A percentile compares a stretch with the other conserved stretches of the same genome.
Conservation (phyloP, 2,329 filamentous ascomycete genomes). For the Bipolaris oryzae region DNA sequence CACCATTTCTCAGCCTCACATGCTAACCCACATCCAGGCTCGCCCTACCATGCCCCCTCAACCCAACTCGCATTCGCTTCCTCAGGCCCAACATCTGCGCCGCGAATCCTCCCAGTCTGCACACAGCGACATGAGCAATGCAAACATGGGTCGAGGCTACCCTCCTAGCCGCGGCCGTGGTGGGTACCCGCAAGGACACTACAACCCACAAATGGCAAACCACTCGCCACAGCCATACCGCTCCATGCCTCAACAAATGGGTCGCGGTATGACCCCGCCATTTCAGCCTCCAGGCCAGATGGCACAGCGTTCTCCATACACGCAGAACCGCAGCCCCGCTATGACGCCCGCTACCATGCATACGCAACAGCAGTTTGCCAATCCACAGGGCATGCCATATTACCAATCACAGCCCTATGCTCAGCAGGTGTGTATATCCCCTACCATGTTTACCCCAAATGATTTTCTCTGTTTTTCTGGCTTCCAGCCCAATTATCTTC, state of each 20-base stretch:
- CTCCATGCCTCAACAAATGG: slow-evolving; percentile 56
- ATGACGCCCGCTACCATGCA: slow-evolving; percentile 67
- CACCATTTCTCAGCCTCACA: slow-evolving; percentile 1
- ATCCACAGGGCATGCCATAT: slow-evolving; percentile 67
- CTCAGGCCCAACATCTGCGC: slow-evolving; percentile 78
- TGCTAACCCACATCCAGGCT: slow-evolving; percentile 59
- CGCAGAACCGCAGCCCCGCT: slow-evolving; percentile 64
- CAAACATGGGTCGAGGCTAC: slow-evolving; percentile 52
- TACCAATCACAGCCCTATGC: slow-evolving; percentile 63
- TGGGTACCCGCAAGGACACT: slow-evolving; percentile 54
- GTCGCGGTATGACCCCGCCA: slow-evolving; percentile 58
- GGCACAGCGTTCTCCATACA: slow-evolving; percentile 64
- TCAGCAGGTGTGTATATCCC: slow-evolving; percentile 66
- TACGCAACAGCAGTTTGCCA: slow-evolving; percentile 60
- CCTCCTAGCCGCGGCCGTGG: slow-evolving; percentile 55
- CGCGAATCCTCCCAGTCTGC: slow-evolving; percentile 85
- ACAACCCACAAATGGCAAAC: slow-evolving; percentile 52
- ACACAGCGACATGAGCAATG: slow-evolving; percentile 74
- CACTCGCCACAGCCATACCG: slow-evolving; percentile 62
- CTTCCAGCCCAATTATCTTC: slow-evolving; percentile 26
- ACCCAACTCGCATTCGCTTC: slow-evolving; percentile 41
- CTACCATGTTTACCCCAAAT: slow-evolving; percentile 43
- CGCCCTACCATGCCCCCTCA: slow-evolving; percentile 66
- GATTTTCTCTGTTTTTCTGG: slow-evolving; percentile 20
- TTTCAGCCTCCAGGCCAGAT: slow-evolving; percentile 57